Evolutionary conservation across 495 filamentous ascomycete genomes (phyloP), one percentile per base, ranked within the genome.

Genomic region (Penicillium longicatenatum): DNA sequence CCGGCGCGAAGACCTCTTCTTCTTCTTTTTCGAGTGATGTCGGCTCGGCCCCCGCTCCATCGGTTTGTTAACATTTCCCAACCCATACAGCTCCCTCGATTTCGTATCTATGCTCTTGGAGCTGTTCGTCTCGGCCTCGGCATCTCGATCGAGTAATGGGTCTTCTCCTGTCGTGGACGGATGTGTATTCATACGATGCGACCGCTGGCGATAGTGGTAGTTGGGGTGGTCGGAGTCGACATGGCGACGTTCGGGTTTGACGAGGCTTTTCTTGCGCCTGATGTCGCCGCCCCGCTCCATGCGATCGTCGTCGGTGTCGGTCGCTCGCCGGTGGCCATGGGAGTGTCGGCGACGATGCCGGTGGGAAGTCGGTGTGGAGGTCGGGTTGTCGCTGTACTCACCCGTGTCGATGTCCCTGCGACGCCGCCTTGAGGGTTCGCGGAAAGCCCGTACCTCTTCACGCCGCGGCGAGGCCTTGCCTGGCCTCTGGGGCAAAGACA

Each of bases 121-220:
- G 57, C 82, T 81, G 55, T 80, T 70, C 0, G 83, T 86, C 50
- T 82, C 82, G 35, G 65, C 70, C 64, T 89, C 83, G 6, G 75
- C 82, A 48, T 89, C 59, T 43, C 84, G 87, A 68, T 96, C 93
- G 22, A 88, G 66, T 29, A 94, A 81, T 6, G 92, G 92, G 69
- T 97, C 94, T 60, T 95, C 87, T 48, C 95, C 94, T 0, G 94
- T 97, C 19, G 89, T 87, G 0, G 94, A 96, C 1, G 95, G 95
- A 52, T 89, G 76, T 10, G 90, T 89, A 21, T 86, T 80, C 91
- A 98, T 94, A 52, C 91, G 87, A 57, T 77, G 77, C 14, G 83
- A 82, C 42, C 90, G 89, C 67, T 96, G 88, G 39, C 89, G 85
- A 70, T 98, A 98, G 66, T 96, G 84, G 67, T 96, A 98, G 66